Evolutionary conservation across 2,329 filamentous ascomycete genomes (phyloP), one percentile per base, ranked within the genome.

Genomic region (Magnaporthales sp.): DNA sequence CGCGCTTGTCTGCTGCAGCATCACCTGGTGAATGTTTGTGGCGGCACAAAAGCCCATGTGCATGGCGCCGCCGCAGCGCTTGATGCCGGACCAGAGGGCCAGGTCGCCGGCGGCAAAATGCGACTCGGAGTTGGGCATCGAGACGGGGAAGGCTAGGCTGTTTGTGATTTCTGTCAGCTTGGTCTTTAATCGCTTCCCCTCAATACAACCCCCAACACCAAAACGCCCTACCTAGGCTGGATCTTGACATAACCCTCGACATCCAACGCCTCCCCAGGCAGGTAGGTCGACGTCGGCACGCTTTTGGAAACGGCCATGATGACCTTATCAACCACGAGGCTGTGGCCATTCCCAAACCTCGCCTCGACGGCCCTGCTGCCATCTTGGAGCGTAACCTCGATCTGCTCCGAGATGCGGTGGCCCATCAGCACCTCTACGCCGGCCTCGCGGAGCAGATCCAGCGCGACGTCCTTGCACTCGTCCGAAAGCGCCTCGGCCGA

Each of bases 1-100:
- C 27, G 73, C 76, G 0, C 77, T 74, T 27, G 77, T 70, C 65
- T 80, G 74, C 66, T 78, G 73, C 61, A 86, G 74, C 73, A 91
- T 86, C 27, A 81, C 78, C 76, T 89, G 84, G 77, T 91, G 84
- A 66, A 90, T 83, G 73, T 93, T 93, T 66, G 83, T 77, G 7
- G 86, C 90, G 3, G 85, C 84, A 68, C 84, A 81, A 72, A 88
- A 85, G 51, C 90, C 91, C 80, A 89, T 87, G 73, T 90, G 85
- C 84, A 93, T 91, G 38, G 91, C 91, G 19, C 82, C 85, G 27
- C 91, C 91, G 71, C 89, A 91, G 61, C 91, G 88, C 80, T 92
- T 93, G 78, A 94, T 92, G 60, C 90, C 91, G 0, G 88, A 84
- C 91, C 91, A 93, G 63, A 80, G 79, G 32, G 84, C 84, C 19